Percentiles rank a stretch among this genome's conserved stretches.
phyloP scores from a whole-genome alignment of 2,329 filamentous ascomycete species.

The Botryotinia narcissicola region DNA sequence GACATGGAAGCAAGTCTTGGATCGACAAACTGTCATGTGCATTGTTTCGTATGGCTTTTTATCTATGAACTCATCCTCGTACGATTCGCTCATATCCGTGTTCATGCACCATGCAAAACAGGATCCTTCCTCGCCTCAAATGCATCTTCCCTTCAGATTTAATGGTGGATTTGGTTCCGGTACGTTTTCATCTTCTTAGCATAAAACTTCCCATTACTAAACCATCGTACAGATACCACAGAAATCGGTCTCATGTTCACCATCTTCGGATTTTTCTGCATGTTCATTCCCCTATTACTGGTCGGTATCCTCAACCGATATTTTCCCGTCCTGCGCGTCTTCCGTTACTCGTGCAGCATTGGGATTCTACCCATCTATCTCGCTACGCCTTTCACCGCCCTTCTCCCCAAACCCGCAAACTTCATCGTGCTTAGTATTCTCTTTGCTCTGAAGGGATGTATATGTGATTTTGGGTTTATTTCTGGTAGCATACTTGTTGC shows the following conservation, averaged over 20 bases:
- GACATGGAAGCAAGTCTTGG: not conserved
- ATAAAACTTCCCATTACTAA: not conserved
- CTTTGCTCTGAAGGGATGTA: not conserved
- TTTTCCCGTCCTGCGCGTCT: not conserved
- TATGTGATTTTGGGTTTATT: slow-evolving; percentile 1
- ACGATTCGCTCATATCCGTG: slow-evolving; percentile 1
- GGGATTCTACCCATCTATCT: slow-evolving; percentile 9
- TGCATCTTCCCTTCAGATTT: slow-evolving; percentile 3
- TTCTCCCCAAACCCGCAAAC: not conserved
- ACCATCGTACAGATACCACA: not conserved
- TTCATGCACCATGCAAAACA: slow-evolving; percentile 4
- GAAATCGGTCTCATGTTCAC: slow-evolving; percentile 16
- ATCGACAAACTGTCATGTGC: slow-evolving; percentile 6
- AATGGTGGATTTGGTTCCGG: slow-evolving; percentile 7
- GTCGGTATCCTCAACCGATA: not conserved
- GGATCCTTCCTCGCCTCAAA: not conserved
- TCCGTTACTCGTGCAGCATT: not conserved
- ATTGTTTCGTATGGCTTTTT: slow-evolving; percentile 4
- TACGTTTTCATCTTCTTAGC: not conserved
- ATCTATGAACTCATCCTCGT: not conserved
- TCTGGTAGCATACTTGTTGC: slow-evolving; percentile 1
- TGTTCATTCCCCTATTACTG: slow-evolving; percentile 1
- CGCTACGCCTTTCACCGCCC: slow-evolving; percentile 1
- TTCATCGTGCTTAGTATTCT: slow-evolving; percentile 4
- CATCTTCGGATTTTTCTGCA: slow-evolving; percentile 6